Evolutionary conservation across 2,329 filamentous ascomycete genomes (phyloP), one percentile per base, ranked within the genome.

Genomic region (Fusarium sambucinum): DNA sequence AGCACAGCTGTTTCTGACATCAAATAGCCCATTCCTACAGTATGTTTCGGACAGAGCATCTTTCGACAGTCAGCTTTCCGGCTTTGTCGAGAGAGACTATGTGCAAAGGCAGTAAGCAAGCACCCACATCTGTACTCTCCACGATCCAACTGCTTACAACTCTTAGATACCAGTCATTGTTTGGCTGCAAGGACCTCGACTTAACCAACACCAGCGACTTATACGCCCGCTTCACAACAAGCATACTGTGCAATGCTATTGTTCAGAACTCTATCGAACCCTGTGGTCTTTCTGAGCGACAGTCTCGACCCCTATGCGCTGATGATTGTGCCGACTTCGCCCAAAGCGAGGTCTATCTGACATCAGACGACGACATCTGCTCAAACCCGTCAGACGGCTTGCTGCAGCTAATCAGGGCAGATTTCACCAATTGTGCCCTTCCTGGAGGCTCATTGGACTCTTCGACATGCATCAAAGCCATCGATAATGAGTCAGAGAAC

Each of bases 191-290:
- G 47, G 86, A 87, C 66, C 84, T 97, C 73, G 88, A 96, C 75
- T 86, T 94, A 58, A 88, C 88, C 57, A 92, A 97, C 77, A 90
- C 93, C 6, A 90, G 88, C 71, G 86, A 91, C 74, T 87, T 94
- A 75, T 99, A 99, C 80, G 95, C 96, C 48, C 91, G 96, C 73
- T 99, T 95, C 80, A 97, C 95, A 7, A 96, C 89, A 46, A 96
- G 92, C 64, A 90, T 96, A 68, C 86, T 99, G 69, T 99, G 96
- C 85, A 98, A 96, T 83, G 87, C 92, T 69, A 92, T 99, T 76
- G 88, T 99, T 51, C 96, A 99, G 80, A 94, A 93, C 76, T 98
- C 96, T 7, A 89, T 91, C 73, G 77, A 81, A 13, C 76, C 85
- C 27, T 99, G 96, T 80, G 80, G 82, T 21, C 81, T 96, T 45